A percentile compares a stretch with the other conserved stretches of the same genome.
phyloP scores from a whole-genome alignment of 2,329 filamentous ascomycete species.

The Neofusicoccum ribis region DNA sequence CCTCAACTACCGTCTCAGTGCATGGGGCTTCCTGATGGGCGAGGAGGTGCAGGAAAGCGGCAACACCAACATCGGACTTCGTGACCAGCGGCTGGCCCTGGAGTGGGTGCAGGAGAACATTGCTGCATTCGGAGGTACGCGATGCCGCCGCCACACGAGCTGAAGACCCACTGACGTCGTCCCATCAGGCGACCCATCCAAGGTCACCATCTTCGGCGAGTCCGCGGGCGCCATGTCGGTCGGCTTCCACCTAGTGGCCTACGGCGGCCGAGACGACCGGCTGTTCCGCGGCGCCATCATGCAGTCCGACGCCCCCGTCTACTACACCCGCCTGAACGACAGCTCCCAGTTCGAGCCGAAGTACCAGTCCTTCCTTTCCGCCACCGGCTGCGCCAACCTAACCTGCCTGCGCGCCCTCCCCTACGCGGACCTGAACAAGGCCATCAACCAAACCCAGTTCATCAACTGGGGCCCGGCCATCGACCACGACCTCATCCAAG shows the following conservation, averaged over 20 bases:
- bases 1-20: slow-evolving; percentile 56
- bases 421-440: slow-evolving; percentile 59
- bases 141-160: not conserved
- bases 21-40: slow-evolving; percentile 68
- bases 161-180: not conserved
- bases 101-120: slow-evolving; percentile 49
- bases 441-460: slow-evolving; percentile 49
- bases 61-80: slow-evolving; percentile 47
- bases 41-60: slow-evolving; percentile 54
- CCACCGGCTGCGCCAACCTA: slow-evolving; percentile 59
- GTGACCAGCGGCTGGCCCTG: slow-evolving; percentile 46
- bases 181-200: slow-evolving; percentile 32
- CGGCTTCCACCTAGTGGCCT: slow-evolving; percentile 48
- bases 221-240: slow-evolving; percentile 47
- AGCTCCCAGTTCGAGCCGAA: slow-evolving; percentile 51
- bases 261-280: slow-evolving; percentile 48
- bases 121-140: slow-evolving; percentile 42
- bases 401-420: slow-evolving; percentile 58
- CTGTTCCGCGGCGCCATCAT: slow-evolving; percentile 51
- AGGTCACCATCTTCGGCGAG: slow-evolving; percentile 50
- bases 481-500: slow-evolving; percentile 58
- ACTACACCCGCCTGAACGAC: slow-evolving; percentile 26
- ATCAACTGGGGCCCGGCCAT: slow-evolving; percentile 45
- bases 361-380: slow-evolving; percentile 63
- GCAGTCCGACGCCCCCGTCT: slow-evolving; percentile 44